These are phyloP conservation scores for Oenanthe javanica DNA, from an alignment of 140 eudicot species.

Conservation along the genomic window DNA sequence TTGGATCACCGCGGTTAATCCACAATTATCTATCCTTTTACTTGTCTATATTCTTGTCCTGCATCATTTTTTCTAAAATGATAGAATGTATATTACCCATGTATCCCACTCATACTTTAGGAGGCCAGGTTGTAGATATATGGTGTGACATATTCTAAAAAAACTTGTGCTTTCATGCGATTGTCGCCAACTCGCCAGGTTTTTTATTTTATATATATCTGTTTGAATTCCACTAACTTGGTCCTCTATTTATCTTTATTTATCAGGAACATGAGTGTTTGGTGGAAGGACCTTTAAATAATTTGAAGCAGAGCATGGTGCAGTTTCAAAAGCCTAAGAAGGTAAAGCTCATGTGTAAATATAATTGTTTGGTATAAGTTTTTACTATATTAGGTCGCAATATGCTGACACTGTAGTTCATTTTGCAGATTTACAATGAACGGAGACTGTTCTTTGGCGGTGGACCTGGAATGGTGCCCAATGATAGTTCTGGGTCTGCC, in stretches of 20 bases:
- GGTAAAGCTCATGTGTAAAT: constrained; percentile 23
- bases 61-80: neutral
- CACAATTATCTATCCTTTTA: too few species aligned
- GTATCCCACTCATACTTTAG: neutral
- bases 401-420: constrained; percentile 9
- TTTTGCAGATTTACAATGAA: constrained; percentile 72
- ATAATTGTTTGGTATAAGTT: neutral
- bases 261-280: constrained; percentile 91
- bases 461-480: constrained; percentile 75
- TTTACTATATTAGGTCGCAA: neutral
- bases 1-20: too few species aligned
- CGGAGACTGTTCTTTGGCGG: constrained; percentile 88
- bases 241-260: constrained; percentile 6
- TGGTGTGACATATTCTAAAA: neutral
- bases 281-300: constrained; percentile 95
- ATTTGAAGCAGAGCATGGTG: constrained; percentile 97
- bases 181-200: neutral
- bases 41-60: too few species aligned
- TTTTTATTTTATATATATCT: neutral
- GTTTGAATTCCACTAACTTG: neutral
- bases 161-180: neutral
- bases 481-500: constrained; percentile 62
- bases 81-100: neutral
- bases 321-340: constrained; percentile 98
- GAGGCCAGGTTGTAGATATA: neutral